Percentiles rank a stretch among this genome's conserved stretches.
phyloP scores from a whole-genome alignment of 1,139 yeast species.

The Pneumocystis jirovecii region DNA sequence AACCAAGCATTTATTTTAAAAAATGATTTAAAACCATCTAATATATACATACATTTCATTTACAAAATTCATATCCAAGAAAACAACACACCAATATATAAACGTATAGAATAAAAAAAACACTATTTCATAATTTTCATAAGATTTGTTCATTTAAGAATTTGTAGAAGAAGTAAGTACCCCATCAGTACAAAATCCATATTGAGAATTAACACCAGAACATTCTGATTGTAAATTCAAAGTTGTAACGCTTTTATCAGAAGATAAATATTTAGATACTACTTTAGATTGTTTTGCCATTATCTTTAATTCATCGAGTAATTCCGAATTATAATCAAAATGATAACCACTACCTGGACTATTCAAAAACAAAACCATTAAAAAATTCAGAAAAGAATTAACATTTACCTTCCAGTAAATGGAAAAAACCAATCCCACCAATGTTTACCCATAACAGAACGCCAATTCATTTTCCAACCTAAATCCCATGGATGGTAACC shows the following conservation, averaged over 20 bases:
- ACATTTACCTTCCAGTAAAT: slow-evolving; percentile 32
- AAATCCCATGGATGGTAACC: slow-evolving; percentile 20
- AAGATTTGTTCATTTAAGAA: not conserved
- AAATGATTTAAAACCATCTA: not conserved
- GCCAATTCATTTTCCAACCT: slow-evolving; percentile 23
- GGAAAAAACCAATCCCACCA: slow-evolving; percentile 27
- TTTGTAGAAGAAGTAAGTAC: not conserved
- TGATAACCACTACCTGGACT: slow-evolving; percentile 11
- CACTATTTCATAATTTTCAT: not conserved
- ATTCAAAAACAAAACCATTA: not conserved
- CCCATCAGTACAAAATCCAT: not conserved
- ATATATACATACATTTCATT: not conserved
- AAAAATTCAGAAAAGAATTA: not conserved
- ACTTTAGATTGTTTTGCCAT: not conserved
- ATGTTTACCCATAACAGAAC: slow-evolving; percentile 23
- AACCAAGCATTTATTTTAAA: not conserved
- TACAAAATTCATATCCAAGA: not conserved
- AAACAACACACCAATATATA: not conserved
- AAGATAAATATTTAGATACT: not conserved
- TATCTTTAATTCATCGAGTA: not conserved
- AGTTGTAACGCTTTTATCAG: not conserved
- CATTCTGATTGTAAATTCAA: not conserved
- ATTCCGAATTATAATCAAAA: slow-evolving; percentile 2
- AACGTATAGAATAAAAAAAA: not conserved
- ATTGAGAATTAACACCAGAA: not conserved